Evolutionary conservation across 1,284 basidiomycete species (phyloP).

Genomic region (Ganoderma boninense): DNA sequence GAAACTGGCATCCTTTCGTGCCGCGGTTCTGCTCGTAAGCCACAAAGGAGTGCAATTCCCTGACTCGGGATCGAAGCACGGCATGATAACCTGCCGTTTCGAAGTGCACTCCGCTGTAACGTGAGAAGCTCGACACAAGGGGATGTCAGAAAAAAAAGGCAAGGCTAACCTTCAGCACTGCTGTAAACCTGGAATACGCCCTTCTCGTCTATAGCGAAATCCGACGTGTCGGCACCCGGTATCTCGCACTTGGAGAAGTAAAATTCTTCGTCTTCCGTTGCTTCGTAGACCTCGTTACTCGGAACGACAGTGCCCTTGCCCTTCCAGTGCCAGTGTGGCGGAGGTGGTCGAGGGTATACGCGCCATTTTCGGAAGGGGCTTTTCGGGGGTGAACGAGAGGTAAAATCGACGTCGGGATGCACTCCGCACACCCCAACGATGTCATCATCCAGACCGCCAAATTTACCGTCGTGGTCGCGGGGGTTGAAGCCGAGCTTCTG

Average conservation of each 20-base stretch:
- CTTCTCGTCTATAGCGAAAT: conserved; percentile 82
- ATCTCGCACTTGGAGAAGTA: conserved; percentile 74
- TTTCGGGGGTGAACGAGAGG: conserved; percentile 30
- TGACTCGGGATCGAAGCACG: background rate
- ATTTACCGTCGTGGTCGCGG: conserved; percentile 83
- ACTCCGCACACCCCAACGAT: conserved; percentile 73
- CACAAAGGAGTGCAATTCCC: background rate
- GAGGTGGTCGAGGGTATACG: conserved; percentile 90
- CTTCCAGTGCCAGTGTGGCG: conserved; percentile 93
- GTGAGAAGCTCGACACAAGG: background rate
- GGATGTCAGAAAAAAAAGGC: background rate
- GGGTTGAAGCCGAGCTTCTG: conserved; percentile 94
- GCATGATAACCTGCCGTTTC: background rate
- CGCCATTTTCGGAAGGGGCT: conserved; percentile 71
- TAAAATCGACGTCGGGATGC: conserved; percentile 62
- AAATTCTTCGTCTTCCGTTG: conserved; percentile 63
- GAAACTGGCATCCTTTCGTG: background rate
- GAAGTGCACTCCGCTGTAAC: conserved; percentile 5
- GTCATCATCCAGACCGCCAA: conserved; percentile 66
- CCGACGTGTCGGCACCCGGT: conserved; percentile 63
- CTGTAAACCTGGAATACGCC: conserved; percentile 90
- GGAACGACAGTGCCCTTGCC: conserved; percentile 58
- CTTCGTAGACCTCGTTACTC: conserved; percentile 50
- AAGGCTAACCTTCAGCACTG: conserved; percentile 46
- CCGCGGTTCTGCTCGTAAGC: background rate